A percentile compares a stretch with the other conserved stretches of the same genome.
These are phyloP conservation scores for Protomyces arabidopsidicola DNA, from an alignment of 1,139 yeast species.

Conservation along the genomic window DNA sequence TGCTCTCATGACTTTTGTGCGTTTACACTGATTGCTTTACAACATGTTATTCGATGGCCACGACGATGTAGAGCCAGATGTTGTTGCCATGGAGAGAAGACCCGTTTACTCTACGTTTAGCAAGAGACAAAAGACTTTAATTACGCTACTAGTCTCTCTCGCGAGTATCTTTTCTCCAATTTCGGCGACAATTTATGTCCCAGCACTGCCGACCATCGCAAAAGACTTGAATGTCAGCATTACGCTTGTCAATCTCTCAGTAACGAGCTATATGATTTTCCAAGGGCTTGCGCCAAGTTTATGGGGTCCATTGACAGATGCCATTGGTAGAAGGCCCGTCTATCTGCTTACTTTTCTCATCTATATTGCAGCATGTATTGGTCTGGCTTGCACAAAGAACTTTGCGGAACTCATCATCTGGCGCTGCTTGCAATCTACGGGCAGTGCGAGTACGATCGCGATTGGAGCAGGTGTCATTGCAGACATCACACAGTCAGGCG, in stretches of 20 bases:
- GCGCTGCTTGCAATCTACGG: conserved; percentile 64
- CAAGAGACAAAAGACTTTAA: conserved; percentile 39
- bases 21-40: too few species aligned
- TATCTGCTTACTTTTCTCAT: conserved; percentile 51
- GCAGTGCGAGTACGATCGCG: conserved; percentile 66
- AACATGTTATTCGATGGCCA: too few species aligned
- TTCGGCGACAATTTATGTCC: conserved; percentile 69
- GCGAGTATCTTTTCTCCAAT: conserved; percentile 59
- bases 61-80: too few species aligned
- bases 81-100: background rate
- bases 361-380: conserved; percentile 56
- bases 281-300: conserved; percentile 69
- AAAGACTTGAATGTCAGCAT: conserved; percentile 51
- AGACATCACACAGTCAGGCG: conserved; percentile 57
- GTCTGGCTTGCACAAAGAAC: conserved; percentile 53
- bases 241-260: conserved; percentile 58
- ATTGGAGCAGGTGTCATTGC: conserved; percentile 63
- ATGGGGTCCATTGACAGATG: conserved; percentile 58
- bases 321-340: conserved; percentile 64
- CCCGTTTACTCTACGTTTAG: conserved; percentile 43
- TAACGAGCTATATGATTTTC: conserved; percentile 64
- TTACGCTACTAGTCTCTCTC: conserved; percentile 45
- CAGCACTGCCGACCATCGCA: conserved; percentile 58
- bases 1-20: too few species aligned
- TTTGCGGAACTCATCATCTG: conserved; percentile 54